Evolutionary conservation across 2,329 filamentous ascomycete species (phyloP).

Genomic region (Pyrenophora teres): DNA sequence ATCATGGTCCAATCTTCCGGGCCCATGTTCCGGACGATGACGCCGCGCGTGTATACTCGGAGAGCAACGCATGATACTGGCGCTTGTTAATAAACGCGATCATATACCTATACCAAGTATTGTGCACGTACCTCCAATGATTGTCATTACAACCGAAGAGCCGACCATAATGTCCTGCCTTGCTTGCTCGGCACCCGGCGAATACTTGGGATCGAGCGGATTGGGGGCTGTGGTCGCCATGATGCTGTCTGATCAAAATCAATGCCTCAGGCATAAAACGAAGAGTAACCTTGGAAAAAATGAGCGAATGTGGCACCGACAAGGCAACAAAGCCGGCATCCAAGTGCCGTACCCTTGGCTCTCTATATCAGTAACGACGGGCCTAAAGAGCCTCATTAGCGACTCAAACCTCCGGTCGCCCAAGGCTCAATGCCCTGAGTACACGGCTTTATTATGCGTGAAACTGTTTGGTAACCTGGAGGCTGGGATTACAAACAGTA

Average conservation of each 20-base stretch:
- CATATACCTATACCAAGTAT: no score
- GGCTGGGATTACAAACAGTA: conserved; percentile 23
- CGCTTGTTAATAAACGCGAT: conserved; percentile 1
- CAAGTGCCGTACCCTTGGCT: background rate
- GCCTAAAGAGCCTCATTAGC: background rate
- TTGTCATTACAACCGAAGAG: conserved; percentile 28
- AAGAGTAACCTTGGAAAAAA: background rate
- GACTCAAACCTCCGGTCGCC: background rate
- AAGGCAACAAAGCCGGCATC: background rate
- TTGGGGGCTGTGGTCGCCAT: conserved; percentile 16
- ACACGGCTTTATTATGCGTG: conserved; percentile 14
- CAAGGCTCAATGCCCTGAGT: conserved; percentile 11
- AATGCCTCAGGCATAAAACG: background rate
- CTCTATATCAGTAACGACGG: conserved; percentile 7
- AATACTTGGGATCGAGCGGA: conserved; percentile 14
- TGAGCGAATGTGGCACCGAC: background rate
- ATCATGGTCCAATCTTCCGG: conserved; percentile 40
- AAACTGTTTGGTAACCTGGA: conserved; percentile 17
- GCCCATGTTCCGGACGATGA: conserved; percentile 33
- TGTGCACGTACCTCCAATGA: conserved; percentile 24
- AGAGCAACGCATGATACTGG: conserved; percentile 33
- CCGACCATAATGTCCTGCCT: conserved; percentile 27
- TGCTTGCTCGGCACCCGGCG: conserved; percentile 15
- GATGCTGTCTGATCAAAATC: background rate
- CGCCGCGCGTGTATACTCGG: conserved; percentile 25